Conservation (phyloP, 2,329 filamentous ascomycete species). For the Nothopassalora personata region DNA sequence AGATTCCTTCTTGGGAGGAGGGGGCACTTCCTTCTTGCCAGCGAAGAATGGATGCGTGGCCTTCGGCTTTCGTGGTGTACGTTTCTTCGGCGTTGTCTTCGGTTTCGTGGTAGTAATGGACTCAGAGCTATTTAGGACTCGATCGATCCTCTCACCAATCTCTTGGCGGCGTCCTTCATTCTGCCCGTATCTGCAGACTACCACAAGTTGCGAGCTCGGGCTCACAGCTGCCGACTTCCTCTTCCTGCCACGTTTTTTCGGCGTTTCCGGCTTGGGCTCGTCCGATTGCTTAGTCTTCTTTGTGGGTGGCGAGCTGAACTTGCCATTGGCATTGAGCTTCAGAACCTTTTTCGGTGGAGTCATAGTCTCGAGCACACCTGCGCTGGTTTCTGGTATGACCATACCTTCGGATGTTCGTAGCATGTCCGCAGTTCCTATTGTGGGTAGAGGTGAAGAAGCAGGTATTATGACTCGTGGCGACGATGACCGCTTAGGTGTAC, state of each 20-base stretch:
- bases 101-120: not conserved
- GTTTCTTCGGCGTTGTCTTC: constrained; percentile 18
- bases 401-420: not conserved
- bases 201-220: constrained; percentile 21
- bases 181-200: constrained; percentile 48
- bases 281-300: constrained; percentile 25
- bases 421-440: not conserved
- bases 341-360: constrained; percentile 35
- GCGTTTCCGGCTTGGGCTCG: constrained; percentile 12
- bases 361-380: constrained; percentile 4
- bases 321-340: constrained; percentile 42
- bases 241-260: constrained; percentile 27
- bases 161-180: constrained; percentile 42
- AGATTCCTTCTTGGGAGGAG: constrained; percentile 25
- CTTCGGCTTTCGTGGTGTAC: constrained; percentile 22
- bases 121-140: constrained; percentile 50
- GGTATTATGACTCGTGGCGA: constrained; percentile 21
- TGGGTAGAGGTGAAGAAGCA: constrained; percentile 18
- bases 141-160: constrained; percentile 57
- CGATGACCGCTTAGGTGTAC: not conserved
- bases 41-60: constrained; percentile 64
- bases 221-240: constrained; percentile 23
- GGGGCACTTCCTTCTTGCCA: constrained; percentile 34
- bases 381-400: not conserved
- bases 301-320: constrained; percentile 40